phyloP scores from a whole-genome alignment of 2,329 filamentous ascomycete species.

The Aspergillus latus region DNA sequence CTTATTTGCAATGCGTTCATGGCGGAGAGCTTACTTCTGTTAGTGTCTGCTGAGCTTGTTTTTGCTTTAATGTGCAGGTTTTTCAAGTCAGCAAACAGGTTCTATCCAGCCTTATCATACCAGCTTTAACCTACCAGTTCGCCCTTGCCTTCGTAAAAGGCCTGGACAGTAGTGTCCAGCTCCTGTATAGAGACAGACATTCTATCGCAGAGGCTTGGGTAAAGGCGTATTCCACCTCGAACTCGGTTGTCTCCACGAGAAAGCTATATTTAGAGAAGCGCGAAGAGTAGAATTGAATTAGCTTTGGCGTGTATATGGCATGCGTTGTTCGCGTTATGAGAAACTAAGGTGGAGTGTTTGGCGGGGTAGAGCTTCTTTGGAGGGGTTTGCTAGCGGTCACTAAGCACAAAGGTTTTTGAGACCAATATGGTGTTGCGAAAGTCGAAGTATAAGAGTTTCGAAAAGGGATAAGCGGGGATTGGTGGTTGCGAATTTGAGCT shows the following conservation, averaged over 20 bases:
- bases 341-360: constrained; percentile 20
- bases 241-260: neutral
- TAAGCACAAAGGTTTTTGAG: constrained; percentile 14
- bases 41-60: constrained; percentile 86
- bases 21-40: constrained; percentile 69
- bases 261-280: neutral
- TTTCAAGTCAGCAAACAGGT: neutral
- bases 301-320: constrained; percentile 17
- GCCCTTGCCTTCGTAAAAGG: constrained; percentile 96
- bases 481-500: constrained; percentile 8
- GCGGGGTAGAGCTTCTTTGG: constrained; percentile 31
- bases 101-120: neutral
- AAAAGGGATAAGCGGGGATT: constrained; percentile 9
- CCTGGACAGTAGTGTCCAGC: constrained; percentile 92
- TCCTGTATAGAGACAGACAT: constrained; percentile 80
- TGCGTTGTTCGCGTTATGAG: constrained; percentile 17
- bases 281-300: constrained; percentile 1
- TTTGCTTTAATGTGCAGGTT: constrained; percentile 65
- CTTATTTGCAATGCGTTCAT: neutral
- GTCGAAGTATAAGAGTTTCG: constrained; percentile 3
- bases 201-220: constrained; percentile 33
- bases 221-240: constrained; percentile 27
- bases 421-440: constrained; percentile 14
- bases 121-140: constrained; percentile 69
- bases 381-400: constrained; percentile 24